Conservation (phyloP, 2,329 filamentous ascomycete genomes). For the Colletotrichum liaoningense region DNA sequence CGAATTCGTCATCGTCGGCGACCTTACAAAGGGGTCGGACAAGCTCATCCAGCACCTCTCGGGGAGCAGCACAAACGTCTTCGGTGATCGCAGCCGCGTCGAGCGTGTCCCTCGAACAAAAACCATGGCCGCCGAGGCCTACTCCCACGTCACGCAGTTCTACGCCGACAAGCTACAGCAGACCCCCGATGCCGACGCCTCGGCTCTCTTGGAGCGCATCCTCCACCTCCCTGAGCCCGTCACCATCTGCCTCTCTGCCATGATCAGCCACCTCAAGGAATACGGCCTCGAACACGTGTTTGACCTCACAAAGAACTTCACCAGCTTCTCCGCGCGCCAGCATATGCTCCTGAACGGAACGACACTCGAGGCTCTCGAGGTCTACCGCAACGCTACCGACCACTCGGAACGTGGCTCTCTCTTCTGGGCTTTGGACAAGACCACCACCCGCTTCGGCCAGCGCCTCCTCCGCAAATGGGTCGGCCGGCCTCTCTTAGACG, state of each 20-base stretch:
- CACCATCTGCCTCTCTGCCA: conserved; percentile 91
- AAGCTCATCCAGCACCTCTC: conserved; percentile 93
- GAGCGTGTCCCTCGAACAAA: conserved; percentile 82
- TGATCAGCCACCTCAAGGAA: conserved; percentile 93
- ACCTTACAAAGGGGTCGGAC: conserved; percentile 89
- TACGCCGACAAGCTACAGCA: conserved; percentile 87
- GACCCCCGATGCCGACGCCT: conserved; percentile 50
- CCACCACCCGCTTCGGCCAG: conserved; percentile 88
- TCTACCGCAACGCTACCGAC: conserved; percentile 95
- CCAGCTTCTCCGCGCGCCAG: conserved; percentile 91
- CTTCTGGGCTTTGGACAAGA: conserved; percentile 96
- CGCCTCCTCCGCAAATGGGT: conserved; percentile 94
- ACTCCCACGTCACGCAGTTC: conserved; percentile 91
- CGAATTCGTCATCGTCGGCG: conserved; percentile 92
- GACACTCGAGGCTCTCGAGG: conserved; percentile 91
- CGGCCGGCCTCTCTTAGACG: conserved; percentile 87
- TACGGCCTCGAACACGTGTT: conserved; percentile 97
- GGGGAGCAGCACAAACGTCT: conserved; percentile 89
- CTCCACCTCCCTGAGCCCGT: conserved; percentile 86
- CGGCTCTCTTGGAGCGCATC: conserved; percentile 84
- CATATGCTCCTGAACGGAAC: conserved; percentile 98
- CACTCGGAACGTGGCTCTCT: conserved; percentile 86
- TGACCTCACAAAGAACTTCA: conserved; percentile 95
- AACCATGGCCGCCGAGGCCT: conserved; percentile 85
- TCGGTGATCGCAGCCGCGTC: conserved; percentile 89